Evolutionary conservation across 345 rosid species (phyloP).

Genomic region (Trapa incisa): DNA sequence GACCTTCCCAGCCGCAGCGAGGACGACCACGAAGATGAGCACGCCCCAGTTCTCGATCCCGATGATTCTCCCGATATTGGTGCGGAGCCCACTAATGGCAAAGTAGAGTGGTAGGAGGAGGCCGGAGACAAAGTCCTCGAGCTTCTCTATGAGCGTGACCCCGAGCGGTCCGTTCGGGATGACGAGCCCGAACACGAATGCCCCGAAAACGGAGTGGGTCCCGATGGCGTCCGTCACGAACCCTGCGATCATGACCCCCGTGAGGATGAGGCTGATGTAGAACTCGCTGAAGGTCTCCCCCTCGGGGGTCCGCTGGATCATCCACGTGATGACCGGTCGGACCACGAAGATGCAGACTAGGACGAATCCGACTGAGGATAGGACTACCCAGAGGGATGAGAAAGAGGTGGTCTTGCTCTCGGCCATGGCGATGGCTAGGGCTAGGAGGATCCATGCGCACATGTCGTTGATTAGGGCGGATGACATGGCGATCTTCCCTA

Average conservation of each 20-base stretch:
- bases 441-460: constrained; percentile 78
- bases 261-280: constrained; percentile 67
- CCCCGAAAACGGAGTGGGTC: constrained; percentile 90
- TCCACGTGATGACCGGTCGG: constrained; percentile 61
- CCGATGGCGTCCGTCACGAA: constrained; percentile 90
- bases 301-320: constrained; percentile 70
- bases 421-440: constrained; percentile 67
- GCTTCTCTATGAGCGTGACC: constrained; percentile 74
- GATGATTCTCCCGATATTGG: constrained; percentile 30
- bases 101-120: constrained; percentile 87
- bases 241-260: constrained; percentile 89
- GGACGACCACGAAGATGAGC: constrained; percentile 31
- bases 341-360: constrained; percentile 41
- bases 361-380: constrained; percentile 40
- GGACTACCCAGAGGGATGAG: constrained; percentile 64
- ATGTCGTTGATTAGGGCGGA: constrained; percentile 84
- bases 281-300: constrained; percentile 80
- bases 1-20: constrained; percentile 61
- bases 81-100: constrained; percentile 85
- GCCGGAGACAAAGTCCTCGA: constrained; percentile 95
- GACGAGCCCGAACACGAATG: constrained; percentile 77
- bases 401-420: constrained; percentile 43
- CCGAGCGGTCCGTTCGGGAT: constrained; percentile 91
- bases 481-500: constrained; percentile 87
- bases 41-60: constrained; percentile 42